Base-by-base conservation (phyloP, 2,329 filamentous ascomycete genomes). In the Fusarium mangiferae region DNA sequence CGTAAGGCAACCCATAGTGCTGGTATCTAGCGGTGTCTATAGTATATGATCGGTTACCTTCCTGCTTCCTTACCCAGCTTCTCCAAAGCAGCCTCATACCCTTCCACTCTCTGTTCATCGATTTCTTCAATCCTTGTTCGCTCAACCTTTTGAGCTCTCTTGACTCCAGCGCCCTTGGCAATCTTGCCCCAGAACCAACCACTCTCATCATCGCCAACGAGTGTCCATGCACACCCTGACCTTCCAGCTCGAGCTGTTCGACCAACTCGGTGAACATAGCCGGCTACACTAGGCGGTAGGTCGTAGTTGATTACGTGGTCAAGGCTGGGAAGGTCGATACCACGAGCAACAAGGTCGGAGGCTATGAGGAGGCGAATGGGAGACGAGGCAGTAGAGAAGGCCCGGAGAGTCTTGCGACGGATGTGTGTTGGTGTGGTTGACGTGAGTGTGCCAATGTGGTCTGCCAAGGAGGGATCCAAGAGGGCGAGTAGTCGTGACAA, bases 301-400 rank as follows among this genome's bases (percentile, higher is more conserved):
- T 98, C 96, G 85, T 98, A 98, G 84, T 98, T 98, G 82, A 98
- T 86, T 52, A 98, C 94, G 79, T 97, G 93, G 41, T 91, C 91
- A 52, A 98, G 88, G 52, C 90, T 88, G 2, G 90, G 90, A 18
- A 98, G 87, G 81, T 98, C 96, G 33, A 98, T 90, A 78, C 96
- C 96, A 72, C 96, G 93, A 5, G 95, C 94, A 2, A 96, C 94
- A n/a, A 97, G 92, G 80, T 98, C 96, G 0, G 96, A 97, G 2
- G 95, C 95, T 51, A 98, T 92, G 48, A 98, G 90, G 52, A 97
- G 90, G 12, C 91, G 91, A 33, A 93, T 82, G 66, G 89, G 90
- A 6, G 88, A 85, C 78, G 94, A 94, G 6, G 88, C 86, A 66
- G 89, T 89, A 7, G 87, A 84, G 81, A 96, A 95, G n/a, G 89